Evolutionary conservation across 164 flowering plant species (phyloP).

Genomic region (Litsea cubeba): DNA sequence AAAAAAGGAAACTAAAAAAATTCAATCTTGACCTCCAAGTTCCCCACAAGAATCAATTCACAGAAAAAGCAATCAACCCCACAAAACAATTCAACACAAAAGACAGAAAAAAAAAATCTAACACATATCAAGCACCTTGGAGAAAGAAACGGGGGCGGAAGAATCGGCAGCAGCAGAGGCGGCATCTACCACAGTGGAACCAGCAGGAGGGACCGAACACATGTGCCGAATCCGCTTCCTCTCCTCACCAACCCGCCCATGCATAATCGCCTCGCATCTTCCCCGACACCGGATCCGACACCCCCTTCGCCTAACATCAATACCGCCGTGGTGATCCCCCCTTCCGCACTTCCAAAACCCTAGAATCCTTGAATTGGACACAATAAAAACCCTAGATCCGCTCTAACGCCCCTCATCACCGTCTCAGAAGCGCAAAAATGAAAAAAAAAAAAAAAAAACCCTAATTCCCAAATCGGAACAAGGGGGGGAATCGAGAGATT

Average conservation of each 20-base stretch:
- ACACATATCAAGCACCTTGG: slow-evolving; percentile 34
- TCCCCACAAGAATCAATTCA: neutral
- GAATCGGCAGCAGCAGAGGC: slow-evolving; percentile 30
- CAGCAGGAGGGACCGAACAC: slow-evolving; percentile 52
- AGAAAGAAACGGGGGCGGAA: slow-evolving; percentile 28
- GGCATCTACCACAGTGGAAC: slow-evolving; percentile 30
- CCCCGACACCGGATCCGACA: slow-evolving; percentile 25
- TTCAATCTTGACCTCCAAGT: neutral
- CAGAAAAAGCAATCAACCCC: neutral
- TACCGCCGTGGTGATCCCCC: slow-evolving; percentile 20
- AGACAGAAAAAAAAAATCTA: neutral
- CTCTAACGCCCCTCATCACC: slow-evolving; percentile 9
- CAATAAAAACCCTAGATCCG: slow-evolving; percentile 31
- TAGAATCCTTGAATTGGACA: slow-evolving; percentile 9
- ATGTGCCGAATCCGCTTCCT: slow-evolving; percentile 59
- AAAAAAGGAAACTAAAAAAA: neutral
- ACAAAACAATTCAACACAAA: neutral
- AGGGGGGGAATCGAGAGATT: neutral
- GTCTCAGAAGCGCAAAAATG: neutral
- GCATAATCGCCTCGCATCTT: slow-evolving; percentile 63
- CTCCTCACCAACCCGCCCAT: slow-evolving; percentile 59
- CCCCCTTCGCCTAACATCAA: slow-evolving; percentile 42
- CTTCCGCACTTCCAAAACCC: slow-evolving; percentile 7
- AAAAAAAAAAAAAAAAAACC: slow-evolving; percentile 1
- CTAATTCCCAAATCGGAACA: neutral